Base-by-base conservation (phyloP, 169 alveolate species). In the Plasmodium fragile region DNA sequence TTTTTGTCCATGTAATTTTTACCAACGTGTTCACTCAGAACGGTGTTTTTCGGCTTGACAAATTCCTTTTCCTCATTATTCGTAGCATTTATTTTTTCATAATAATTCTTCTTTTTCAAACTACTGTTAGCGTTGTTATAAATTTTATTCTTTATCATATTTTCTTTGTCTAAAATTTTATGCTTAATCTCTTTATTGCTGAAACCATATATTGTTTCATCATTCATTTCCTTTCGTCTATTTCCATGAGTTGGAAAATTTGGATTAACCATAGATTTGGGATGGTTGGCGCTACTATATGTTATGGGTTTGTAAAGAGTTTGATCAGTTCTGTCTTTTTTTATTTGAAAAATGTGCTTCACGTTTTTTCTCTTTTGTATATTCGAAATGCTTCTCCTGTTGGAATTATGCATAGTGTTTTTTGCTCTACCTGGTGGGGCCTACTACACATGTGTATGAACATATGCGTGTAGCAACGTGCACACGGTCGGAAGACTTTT, bases 11-110 rank as follows among this genome's bases (percentile, higher is more conserved):
- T 43, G 55, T 89, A 89, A 82, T 79, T 83, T 45, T 89, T 81
- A 49, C 81, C 79, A 5, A 39, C 13, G 45, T 80, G 49, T 34
- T 78, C 89, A 83, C 53, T 83, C 18, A 77, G 28, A 25, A 45
- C 70, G 39, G 70, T 22, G 70, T 72, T 75, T 28, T 36, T 78
- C 18, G 34, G 34, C 81, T 77, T 87, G 55, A 41, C 39, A 77
- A 77, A 87, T 34, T 65, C 87, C 32, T 92, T 79, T 73, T 81
- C 92, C 80, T 55, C 82, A 25, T 36, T 78, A 92, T 80, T 92
- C 32, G 43, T 65, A 28, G 55, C 53, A 41, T 45, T 71, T 65
- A 43, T 8, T 36, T 90, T 90, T n/a, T 90, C 92, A 78, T 92
- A 83, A 80, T 92, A 78, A 30, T 55, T 65, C 13, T 80, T 78